These are phyloP conservation scores for Alliaria petiolata DNA, from an alignment of 345 rosid species.

Conservation along the genomic window DNA sequence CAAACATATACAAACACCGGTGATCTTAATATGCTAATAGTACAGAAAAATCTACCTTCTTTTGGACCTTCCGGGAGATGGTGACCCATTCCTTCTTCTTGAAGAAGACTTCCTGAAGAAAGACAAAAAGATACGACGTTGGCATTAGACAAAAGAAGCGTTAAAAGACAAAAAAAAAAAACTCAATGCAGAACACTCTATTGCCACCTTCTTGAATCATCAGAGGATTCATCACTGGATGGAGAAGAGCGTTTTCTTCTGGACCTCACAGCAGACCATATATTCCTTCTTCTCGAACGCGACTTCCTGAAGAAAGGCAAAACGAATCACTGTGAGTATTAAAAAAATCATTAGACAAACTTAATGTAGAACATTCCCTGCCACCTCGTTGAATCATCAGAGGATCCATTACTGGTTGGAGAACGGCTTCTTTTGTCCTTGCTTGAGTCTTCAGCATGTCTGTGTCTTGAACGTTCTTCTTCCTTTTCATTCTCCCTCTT, in stretches of 20 bases:
- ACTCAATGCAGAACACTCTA: conserved; percentile 6
- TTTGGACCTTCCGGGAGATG: conserved; percentile 79
- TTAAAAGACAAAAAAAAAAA: conserved; percentile 1
- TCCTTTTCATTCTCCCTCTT: conserved; percentile 52
- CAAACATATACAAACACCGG: conserved; percentile 15
- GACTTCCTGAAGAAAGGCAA: conserved; percentile 46
- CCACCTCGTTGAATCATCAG: conserved; percentile 78
- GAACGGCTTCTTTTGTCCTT: conserved; percentile 66
- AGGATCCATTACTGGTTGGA: conserved; percentile 58
- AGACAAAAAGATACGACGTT: neutral
- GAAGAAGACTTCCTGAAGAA: conserved; percentile 58
- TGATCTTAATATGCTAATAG: neutral
- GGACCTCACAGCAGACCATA: conserved; percentile 80
- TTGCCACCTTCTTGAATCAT: conserved; percentile 73
- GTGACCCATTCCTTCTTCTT: conserved; percentile 55
- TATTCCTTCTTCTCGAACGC: conserved; percentile 47
- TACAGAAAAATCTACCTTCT: conserved; percentile 52
- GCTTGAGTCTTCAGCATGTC: conserved; percentile 46
- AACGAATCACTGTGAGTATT: neutral
- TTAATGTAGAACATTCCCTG: neutral
- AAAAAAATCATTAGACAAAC: neutral
- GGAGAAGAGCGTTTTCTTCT: conserved; percentile 71
- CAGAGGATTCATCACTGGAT: conserved; percentile 65
- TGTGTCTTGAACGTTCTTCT: conserved; percentile 49
- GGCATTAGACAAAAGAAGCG: neutral